Base-by-base conservation (phyloP, 2,329 filamentous ascomycete species). In the Trichoderma breve region DNA sequence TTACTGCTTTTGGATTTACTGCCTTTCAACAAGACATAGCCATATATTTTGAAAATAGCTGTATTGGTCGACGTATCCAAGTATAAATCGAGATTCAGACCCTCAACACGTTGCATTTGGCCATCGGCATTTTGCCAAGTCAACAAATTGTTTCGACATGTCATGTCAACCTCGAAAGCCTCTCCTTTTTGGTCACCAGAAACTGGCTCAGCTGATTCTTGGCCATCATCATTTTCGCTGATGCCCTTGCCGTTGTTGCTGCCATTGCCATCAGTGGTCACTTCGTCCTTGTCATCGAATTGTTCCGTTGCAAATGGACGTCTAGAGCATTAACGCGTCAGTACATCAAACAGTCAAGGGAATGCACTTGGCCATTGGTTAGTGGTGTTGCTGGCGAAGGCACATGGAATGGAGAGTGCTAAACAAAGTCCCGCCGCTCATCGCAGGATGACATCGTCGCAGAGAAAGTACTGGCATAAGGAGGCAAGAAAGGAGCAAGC, bases 381-480 rank as follows among this genome's bases (percentile, higher is more conserved):
- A 34, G 47, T 30, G 8, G 14, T 39, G 21, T 12, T 55, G 26
- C 14, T 66, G 43, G 30, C 30, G 12, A 26, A 55, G 58, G 58
- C 36, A 39, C n/a, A 36, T 34, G 34, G 30, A 26, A 30, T 11
- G 51, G 32, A 55, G 43, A 6, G 63, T 32, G 43, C 21, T 36
- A 66, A 51, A 53, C 24, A 66, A 55, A 66, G 63, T 66, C 30
- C 47, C 63, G 63, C 63, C 63, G 47, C 43, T 32, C 63, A 32
- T 64, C 30, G 63, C 63, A 66, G 18, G 28, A 66, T 66, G 63
- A 15, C 63, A 66, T 36, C 2, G 15, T 39, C 51, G n/a, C 47
- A 66, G 63, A 55, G 47, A 66, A 24, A 66, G 63, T 66, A 66
- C 63, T 66, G 63, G 63, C 63, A 66, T 36, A 66, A 66, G 63